phyloP scores from a whole-genome alignment of 331 rosid genomes.

The Telfairia occidentalis region DNA sequence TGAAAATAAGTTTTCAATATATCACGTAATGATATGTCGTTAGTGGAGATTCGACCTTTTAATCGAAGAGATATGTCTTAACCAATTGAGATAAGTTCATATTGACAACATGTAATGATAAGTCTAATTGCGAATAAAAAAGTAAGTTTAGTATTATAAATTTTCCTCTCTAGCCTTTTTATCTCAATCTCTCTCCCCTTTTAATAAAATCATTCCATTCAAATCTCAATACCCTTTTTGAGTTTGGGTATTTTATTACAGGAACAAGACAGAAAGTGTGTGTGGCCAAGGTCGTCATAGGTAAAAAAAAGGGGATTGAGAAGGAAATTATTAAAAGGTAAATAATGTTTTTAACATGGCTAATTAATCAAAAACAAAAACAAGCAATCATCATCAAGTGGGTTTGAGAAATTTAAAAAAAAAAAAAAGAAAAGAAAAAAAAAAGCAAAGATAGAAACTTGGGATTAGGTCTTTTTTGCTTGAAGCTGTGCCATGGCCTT shows the following conservation, averaged over 20 bases:
- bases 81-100: too few relatives aligned
- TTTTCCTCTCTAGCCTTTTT: neutral
- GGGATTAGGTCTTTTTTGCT: slow-evolving; percentile 25
- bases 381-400: slow-evolving; percentile 23
- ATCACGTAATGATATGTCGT: too few relatives aligned
- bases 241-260: slow-evolving; percentile 61
- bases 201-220: slow-evolving; percentile 11
- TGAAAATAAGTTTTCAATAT: too few relatives aligned
- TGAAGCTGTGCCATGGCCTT: neutral
- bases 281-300: slow-evolving; percentile 18
- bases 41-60: too few relatives aligned
- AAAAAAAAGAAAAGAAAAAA: neutral
- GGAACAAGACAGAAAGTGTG: slow-evolving; percentile 38
- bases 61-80: too few relatives aligned
- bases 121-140: too few relatives aligned
- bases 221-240: slow-evolving; percentile 31
- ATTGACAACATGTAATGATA: too few relatives aligned
- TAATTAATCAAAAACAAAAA: slow-evolving; percentile 1
- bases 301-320: neutral
- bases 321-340: neutral
- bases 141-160: too few relatives aligned
- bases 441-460: slow-evolving; percentile 8
- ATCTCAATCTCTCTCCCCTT: slow-evolving; percentile 10
- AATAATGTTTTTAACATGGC: neutral
- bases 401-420: slow-evolving; percentile 15